phyloP scores from a whole-genome alignment of 2,329 filamentous ascomycete species.

The Sporothrix brasiliensis region DNA sequence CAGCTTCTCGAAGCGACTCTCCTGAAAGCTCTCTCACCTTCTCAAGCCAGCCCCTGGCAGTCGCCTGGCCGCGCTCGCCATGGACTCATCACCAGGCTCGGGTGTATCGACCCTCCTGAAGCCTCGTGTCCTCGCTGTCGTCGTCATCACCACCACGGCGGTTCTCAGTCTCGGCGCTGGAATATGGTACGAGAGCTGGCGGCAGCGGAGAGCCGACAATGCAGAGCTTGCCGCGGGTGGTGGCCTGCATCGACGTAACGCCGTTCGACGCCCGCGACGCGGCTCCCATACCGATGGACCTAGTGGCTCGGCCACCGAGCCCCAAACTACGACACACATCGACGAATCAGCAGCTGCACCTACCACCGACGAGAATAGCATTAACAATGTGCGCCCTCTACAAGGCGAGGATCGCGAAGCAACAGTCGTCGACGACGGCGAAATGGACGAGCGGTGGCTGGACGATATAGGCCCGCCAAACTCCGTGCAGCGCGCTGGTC shows the following conservation, averaged over 20 bases:
- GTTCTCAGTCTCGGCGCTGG: conserved; percentile 34
- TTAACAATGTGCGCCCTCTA: neutral
- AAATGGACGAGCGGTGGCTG: conserved; percentile 57
- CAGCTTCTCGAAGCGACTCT: neutral
- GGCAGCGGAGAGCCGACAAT: neutral
- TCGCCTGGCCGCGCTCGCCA: conserved; percentile 22
- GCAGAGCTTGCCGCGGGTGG: conserved; percentile 10
- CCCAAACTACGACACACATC: neutral
- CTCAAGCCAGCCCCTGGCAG: neutral
- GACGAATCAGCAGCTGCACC: neutral
- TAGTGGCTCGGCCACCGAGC: conserved; percentile 41
- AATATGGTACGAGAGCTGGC: conserved; percentile 31
- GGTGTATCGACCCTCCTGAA: conserved; percentile 31
- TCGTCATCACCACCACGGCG: conserved; percentile 32
- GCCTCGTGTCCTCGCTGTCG: conserved; percentile 35
- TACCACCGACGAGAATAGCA: conserved; percentile 4
- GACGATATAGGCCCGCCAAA: conserved; percentile 49
- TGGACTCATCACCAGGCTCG: conserved; percentile 33
- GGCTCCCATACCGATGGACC: neutral
- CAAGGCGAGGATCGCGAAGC: conserved; percentile 32
- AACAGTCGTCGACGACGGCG: conserved; percentile 41
- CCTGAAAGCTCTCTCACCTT: neutral
- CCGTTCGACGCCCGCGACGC: conserved; percentile 35
- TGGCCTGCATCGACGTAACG: conserved; percentile 36
- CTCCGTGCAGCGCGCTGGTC: conserved; percentile 60